Conservation (phyloP, 148 eudicot genomes). For the Spergularia bocconei region DNA sequence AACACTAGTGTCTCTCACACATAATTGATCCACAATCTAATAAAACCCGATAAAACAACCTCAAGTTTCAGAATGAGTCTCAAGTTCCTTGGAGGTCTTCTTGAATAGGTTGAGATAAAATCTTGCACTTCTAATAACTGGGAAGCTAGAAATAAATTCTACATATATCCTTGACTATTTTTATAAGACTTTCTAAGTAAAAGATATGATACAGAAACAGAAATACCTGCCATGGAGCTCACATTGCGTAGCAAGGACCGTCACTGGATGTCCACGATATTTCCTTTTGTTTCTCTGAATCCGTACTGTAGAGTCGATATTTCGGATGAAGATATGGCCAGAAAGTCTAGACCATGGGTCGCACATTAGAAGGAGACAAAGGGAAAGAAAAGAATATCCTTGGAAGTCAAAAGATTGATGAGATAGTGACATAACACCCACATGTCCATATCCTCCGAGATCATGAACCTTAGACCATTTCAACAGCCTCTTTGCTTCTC, state of each 20-base stretch:
- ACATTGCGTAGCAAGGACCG: conserved; percentile 21
- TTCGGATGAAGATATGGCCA: conserved; percentile 17
- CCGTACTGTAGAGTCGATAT: conserved; percentile 17
- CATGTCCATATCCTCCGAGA: conserved; percentile 14
- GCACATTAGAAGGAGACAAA: conserved; percentile 1
- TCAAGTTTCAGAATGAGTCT: neutral
- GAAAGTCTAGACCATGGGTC: conserved; percentile 20
- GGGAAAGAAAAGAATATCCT: conserved; percentile 6
- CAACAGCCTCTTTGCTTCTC: conserved; percentile 1
- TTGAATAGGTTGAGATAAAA: neutral
- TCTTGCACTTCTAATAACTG: neutral
- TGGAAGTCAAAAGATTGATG: neutral
- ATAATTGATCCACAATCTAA: conserved; percentile 1
- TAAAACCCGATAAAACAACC: neutral
- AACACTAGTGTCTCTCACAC: neutral
- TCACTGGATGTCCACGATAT: conserved; percentile 34
- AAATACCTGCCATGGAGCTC: conserved; percentile 48
- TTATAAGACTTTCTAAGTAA: conserved; percentile 5
- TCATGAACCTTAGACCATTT: neutral
- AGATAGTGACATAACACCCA: neutral
- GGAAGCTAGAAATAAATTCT: neutral
- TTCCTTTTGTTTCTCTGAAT: conserved; percentile 26
- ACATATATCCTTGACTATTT: conserved; percentile 6
- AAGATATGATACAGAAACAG: conserved; percentile 27
- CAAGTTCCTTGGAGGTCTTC: neutral